Conservation (phyloP, 306 rosid species). For the Elaeagnus macrophylla region DNA sequence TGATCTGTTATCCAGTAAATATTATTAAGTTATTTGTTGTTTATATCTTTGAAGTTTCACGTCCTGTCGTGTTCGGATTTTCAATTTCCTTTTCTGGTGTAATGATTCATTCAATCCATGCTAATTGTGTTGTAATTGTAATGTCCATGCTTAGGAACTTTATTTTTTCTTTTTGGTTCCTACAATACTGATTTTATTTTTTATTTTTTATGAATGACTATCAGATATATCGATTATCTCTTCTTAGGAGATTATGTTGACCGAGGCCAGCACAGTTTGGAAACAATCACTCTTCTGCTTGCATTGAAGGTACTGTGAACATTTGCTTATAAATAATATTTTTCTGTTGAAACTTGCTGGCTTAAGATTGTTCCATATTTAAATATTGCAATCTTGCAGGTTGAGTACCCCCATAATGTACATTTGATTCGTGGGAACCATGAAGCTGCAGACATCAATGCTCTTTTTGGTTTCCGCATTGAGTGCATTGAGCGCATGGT, state of each 20-base stretch:
- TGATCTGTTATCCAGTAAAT: too few relatives aligned
- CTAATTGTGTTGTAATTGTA: too few relatives aligned
- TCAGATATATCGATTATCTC: constrained; percentile 98
- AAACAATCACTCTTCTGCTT: constrained; percentile 87
- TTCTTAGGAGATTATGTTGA: too few relatives aligned
- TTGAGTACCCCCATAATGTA: constrained; percentile 76
- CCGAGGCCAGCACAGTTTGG: constrained; percentile 97
- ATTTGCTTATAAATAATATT: constrained; percentile 11
- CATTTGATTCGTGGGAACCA: constrained; percentile 97
- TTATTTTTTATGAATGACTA: constrained; percentile 39
- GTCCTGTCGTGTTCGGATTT: too few relatives aligned
- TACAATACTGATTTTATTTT: constrained; percentile 34
- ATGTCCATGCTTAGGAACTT: not conserved
- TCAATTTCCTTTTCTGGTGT: too few relatives aligned
- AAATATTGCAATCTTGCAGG: constrained; percentile 49
- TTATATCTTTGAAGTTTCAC: too few relatives aligned
- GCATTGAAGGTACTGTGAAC: constrained; percentile 74
- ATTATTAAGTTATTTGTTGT: too few relatives aligned
- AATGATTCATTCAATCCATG: too few relatives aligned
- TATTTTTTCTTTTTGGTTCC: not conserved
- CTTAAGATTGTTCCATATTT: not conserved
- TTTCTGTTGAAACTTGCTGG: not conserved
- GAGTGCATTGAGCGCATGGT: constrained; percentile 99
- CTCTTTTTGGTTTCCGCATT: constrained; percentile 97
- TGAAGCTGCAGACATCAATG: too few relatives aligned